Conservation (phyloP, 2,329 filamentous ascomycete species). For the Peltaster fructicola region DNA sequence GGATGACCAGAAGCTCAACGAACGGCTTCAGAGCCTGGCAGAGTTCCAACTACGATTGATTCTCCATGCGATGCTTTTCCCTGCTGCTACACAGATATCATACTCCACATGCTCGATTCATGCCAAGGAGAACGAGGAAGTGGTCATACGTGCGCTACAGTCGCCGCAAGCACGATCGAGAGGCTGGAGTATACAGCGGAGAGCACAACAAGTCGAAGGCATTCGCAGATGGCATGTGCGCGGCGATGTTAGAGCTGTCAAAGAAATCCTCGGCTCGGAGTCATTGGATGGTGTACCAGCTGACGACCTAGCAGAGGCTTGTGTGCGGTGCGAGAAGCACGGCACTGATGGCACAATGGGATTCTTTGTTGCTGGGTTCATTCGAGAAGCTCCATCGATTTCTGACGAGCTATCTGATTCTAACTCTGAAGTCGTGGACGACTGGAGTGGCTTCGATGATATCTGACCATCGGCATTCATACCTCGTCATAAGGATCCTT, state of each 20-base stretch:
- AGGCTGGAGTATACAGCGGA: slow-evolving; percentile 61
- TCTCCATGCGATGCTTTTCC: slow-evolving; percentile 69
- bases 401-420: too few relatives aligned
- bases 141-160: slow-evolving; percentile 53
- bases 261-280: slow-evolving; percentile 23
- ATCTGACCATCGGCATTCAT: not conserved
- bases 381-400: slow-evolving; percentile 33
- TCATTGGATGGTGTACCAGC: slow-evolving; percentile 3
- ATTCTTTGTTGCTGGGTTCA: slow-evolving; percentile 85
- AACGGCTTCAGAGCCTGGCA: slow-evolving; percentile 55
- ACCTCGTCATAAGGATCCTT: slow-evolving; percentile 12
- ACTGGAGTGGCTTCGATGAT: slow-evolving; percentile 28
- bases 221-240: slow-evolving; percentile 58
- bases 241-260: slow-evolving; percentile 17
- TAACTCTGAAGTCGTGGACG: too few relatives aligned
- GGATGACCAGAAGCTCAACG: slow-evolving; percentile 36
- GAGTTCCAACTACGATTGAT: slow-evolving; percentile 69
- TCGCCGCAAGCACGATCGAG: slow-evolving; percentile 46
- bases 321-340: slow-evolving; percentile 65
- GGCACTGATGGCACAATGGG: slow-evolving; percentile 78
- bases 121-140: slow-evolving; percentile 71
- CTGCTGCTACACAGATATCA: slow-evolving; percentile 55
- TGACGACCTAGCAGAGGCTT: slow-evolving; percentile 44
- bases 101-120: slow-evolving; percentile 93
- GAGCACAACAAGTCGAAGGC: slow-evolving; percentile 57